These are phyloP conservation scores for Pseudogymnoascus sp. DNA, from an alignment of 2,329 filamentous ascomycete species.

Conservation along the genomic window DNA sequence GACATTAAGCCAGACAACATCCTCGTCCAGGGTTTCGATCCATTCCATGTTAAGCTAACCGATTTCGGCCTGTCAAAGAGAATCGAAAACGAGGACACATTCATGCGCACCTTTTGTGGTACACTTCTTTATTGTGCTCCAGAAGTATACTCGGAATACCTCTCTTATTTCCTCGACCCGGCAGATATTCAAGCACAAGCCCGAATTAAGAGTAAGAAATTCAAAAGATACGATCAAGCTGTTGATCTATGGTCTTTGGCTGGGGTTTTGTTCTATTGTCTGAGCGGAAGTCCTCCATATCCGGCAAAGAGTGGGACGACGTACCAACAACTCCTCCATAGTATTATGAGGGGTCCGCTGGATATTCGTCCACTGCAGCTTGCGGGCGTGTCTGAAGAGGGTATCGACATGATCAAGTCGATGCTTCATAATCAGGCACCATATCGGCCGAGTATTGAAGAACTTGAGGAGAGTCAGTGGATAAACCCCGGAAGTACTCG, in stretches of 20 bases:
- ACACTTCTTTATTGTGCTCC: constrained; percentile 94
- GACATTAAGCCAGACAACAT: constrained; percentile 99
- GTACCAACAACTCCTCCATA: constrained; percentile 72
- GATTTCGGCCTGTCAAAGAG: constrained; percentile 97
- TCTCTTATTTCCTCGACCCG: constrained; percentile 62
- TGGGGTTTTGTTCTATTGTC: constrained; percentile 79
- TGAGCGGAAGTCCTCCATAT: constrained; percentile 77
- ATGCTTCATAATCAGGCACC: constrained; percentile 80
- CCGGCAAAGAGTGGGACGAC: constrained; percentile 68
- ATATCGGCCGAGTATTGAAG: constrained; percentile 63
- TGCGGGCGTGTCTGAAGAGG: constrained; percentile 54
- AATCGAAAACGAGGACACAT: constrained; percentile 74
- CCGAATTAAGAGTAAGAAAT: constrained; percentile 28
- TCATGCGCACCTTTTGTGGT: constrained; percentile 92
- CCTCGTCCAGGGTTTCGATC: constrained; percentile 65
- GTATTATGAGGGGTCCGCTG: constrained; percentile 74
- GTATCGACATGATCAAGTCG: constrained; percentile 66
- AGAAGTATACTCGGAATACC: constrained; percentile 79
- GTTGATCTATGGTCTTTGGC: constrained; percentile 96
- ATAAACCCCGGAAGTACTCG: constrained; percentile 35
- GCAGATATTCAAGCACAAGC: constrained; percentile 37
- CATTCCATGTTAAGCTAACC: constrained; percentile 81
- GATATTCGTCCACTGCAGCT: constrained; percentile 58
- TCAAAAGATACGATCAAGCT: constrained; percentile 75
- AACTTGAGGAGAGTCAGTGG: constrained; percentile 71